Percentiles rank a stretch among this genome's conserved stretches.
phyloP scores from a whole-genome alignment of 179 eudicot species.

The Patellifolia procumbens region DNA sequence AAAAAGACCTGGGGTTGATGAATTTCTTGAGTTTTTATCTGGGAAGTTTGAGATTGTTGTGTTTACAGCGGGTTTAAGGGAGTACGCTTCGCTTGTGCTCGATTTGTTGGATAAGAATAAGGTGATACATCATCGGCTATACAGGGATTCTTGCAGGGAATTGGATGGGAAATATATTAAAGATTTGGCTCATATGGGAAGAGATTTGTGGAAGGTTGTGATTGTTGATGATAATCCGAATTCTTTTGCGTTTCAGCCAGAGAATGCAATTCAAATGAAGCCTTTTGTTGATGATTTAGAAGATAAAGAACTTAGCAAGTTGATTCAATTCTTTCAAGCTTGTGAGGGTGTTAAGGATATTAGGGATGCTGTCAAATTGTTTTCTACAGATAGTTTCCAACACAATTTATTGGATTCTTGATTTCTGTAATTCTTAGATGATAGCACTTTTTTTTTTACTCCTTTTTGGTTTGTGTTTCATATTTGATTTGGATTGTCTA shows the following conservation, averaged over 20 bases:
- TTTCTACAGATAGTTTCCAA: constrained; percentile 5
- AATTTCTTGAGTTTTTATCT: constrained; percentile 49
- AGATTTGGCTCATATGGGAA: constrained; percentile 66
- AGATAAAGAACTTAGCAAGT: constrained; percentile 52
- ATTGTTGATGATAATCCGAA: constrained; percentile 87
- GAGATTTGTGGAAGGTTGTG: constrained; percentile 65
- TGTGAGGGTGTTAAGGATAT: constrained; percentile 58
- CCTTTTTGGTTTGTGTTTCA: not conserved
- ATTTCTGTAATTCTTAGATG: no score
- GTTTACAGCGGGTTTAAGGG: constrained; percentile 80
- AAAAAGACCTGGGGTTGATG: constrained; percentile 76
- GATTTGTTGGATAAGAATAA: constrained; percentile 48
- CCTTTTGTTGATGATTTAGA: constrained; percentile 63
- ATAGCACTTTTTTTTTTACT: not conserved
- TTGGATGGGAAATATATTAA: constrained; percentile 78
- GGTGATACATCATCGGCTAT: constrained; percentile 56
- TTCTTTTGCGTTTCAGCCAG: constrained; percentile 63
- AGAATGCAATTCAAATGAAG: constrained; percentile 67
- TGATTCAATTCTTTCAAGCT: constrained; percentile 51
- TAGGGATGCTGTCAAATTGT: constrained; percentile 60
- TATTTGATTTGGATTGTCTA: not conserved
- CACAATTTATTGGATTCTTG: constrained; percentile 14
- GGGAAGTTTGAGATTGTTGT: constrained; percentile 65
- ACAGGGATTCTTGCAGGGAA: constrained; percentile 67
- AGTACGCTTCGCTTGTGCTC: constrained; percentile 73